These are phyloP conservation scores for Vinca minor DNA, from an alignment of 257 asterid genomes.

Conservation along the genomic window DNA sequence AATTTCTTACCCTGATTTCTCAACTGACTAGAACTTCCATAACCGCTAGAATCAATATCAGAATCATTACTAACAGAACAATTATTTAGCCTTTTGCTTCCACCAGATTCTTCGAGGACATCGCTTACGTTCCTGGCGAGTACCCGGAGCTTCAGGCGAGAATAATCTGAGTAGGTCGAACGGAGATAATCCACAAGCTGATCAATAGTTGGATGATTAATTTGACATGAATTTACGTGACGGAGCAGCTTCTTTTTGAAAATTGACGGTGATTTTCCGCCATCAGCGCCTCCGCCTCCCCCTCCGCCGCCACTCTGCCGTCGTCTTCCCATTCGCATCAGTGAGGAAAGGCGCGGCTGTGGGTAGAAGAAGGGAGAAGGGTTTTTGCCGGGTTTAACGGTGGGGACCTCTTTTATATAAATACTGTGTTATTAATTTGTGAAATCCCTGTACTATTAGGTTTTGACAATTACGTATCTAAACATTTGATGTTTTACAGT, in stretches of 20 bases:
- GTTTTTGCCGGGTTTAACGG: background rate
- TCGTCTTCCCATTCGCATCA: slow-evolving; percentile 9
- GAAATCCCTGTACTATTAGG: no score
- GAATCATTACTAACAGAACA: slow-evolving; percentile 15
- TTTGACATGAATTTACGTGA: slow-evolving; percentile 31
- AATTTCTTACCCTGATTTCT: no score
- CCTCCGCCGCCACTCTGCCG: background rate
- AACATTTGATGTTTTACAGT: no score
- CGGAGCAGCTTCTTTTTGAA: slow-evolving; percentile 27
- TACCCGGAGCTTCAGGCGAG: slow-evolving; percentile 44
- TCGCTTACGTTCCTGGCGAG: slow-evolving; percentile 39
- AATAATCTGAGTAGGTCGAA: slow-evolving; percentile 33
- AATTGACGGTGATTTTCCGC: slow-evolving; percentile 2
- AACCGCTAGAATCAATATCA: slow-evolving; percentile 14
- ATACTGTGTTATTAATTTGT: no score
- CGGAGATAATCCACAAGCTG: slow-evolving; percentile 66
- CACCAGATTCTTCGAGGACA: slow-evolving; percentile 12
- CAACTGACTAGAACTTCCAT: background rate
- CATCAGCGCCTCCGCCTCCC: background rate
- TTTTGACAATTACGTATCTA: no score
- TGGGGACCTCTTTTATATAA: no score
- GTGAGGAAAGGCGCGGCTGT: background rate
- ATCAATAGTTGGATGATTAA: slow-evolving; percentile 31
- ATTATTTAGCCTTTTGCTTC: background rate
- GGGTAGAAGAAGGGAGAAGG: background rate